A percentile compares a stretch with the other conserved stretches of the same genome.
These are phyloP conservation scores for Gautieria morchelliformis DNA, from an alignment of 768 basidiomycete species.

Conservation along the genomic window DNA sequence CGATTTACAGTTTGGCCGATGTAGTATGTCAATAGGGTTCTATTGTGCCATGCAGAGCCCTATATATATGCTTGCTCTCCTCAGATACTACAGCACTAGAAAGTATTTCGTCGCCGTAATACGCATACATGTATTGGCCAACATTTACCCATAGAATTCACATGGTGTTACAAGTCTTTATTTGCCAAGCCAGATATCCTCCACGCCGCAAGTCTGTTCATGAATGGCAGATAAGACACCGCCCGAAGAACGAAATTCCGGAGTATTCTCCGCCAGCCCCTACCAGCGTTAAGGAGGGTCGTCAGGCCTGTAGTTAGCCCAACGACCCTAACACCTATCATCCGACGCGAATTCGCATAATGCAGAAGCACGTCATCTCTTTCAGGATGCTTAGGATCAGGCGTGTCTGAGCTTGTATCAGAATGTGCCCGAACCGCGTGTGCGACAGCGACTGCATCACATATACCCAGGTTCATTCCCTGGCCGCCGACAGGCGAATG, in stretches of 20 bases:
- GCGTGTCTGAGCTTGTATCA: constrained; percentile 1
- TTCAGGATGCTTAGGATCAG: background rate
- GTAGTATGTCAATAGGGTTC: no score
- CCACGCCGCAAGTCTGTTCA: constrained; percentile 17
- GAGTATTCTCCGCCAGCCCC: constrained; percentile 18
- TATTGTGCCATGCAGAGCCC: no score
- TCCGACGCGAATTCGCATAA: constrained; percentile 28
- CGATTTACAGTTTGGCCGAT: no score
- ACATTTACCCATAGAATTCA: no score
- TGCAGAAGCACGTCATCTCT: constrained; percentile 26
- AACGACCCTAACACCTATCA: constrained; percentile 33
- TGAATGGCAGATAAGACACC: constrained; percentile 13
- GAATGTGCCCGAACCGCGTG: constrained; percentile 31
- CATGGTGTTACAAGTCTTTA: background rate
- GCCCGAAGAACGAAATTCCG: constrained; percentile 19
- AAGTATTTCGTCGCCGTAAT: no score
- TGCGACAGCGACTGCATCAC: constrained; percentile 40
- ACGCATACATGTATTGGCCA: no score
- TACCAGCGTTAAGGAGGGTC: constrained; percentile 16
- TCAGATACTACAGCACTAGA: no score
- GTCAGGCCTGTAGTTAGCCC: constrained; percentile 28
- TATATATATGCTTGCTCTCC: no score
- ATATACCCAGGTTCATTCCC: constrained; percentile 52
- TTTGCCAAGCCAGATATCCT: constrained; percentile 22
- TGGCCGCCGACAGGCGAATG: constrained; percentile 48